Base-by-base conservation (phyloP, 2,329 filamentous ascomycete genomes). In the Fulvia fulva region DNA sequence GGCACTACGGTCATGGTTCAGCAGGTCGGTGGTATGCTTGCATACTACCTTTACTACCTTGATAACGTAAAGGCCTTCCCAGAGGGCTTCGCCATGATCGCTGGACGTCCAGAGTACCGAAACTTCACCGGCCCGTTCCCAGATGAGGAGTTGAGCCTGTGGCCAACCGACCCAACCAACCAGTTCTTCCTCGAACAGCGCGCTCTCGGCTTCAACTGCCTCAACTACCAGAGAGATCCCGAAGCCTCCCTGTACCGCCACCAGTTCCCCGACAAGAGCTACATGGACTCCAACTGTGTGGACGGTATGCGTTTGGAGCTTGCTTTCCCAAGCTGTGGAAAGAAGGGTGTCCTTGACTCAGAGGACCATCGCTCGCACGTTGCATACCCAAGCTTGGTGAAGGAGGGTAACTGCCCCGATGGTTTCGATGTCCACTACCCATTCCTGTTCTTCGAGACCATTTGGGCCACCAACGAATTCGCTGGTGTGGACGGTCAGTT, bases 171-270 rank as follows among this genome's bases (percentile, higher is more conserved):
- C 5, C 83, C 87, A 59, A 82, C 83, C 68, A 88, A 87, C 11
- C 91, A 96, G 77, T 73, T 75, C 16, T 83, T 86, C 53, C 82
- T 97, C 37, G 78, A 77, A 52, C 88, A 96, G 78, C 91, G 92
- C 61, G 90, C 92, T 9, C 68, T 97, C 26, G 93, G 94, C 3
- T 96, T 96, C 83, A 97, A 97, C 80, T 97, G 94, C 76, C 77
- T 99, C 60, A 87, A 97, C 83, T 97, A 97, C 71, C 68, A 67
- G 30, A 78, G 75, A 23, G 67, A 74, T 0, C 78, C 88, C 1
- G 91, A 96, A 73, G 81, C 82, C 1, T 88, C 91, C 14, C 81
- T 96, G 34, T 88, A 85, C 74, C 90, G 92, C 64, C 92, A 96
- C 74, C 86, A 84, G 71, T 69, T 97, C 66, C 92, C 93, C 0